Evolutionary conservation across 805 yeast genomes (phyloP).

Genomic region (Alloascoidea hylecoeti): DNA sequence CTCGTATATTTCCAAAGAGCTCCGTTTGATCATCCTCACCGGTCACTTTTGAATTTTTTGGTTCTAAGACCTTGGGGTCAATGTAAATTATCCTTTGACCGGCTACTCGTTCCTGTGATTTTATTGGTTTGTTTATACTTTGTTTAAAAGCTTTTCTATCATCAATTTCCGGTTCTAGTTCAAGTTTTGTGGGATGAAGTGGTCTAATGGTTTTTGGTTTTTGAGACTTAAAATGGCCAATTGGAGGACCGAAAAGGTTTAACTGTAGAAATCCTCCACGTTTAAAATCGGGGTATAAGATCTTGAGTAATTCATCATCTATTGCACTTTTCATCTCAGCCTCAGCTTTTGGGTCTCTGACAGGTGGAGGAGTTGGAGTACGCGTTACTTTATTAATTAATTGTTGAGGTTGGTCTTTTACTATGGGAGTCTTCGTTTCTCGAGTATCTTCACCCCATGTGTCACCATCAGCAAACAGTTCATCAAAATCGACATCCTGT

Average conservation of each 20-base stretch:
- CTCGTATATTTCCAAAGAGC: conserved; percentile 4
- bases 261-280: conserved; percentile 41
- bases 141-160: conserved; percentile 36
- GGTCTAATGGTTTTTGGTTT: conserved; percentile 10
- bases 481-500: conserved; percentile 9
- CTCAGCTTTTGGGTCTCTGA: not conserved
- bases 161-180: conserved; percentile 52
- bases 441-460: conserved; percentile 4
- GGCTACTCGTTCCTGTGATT: not conserved
- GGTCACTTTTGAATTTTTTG: not conserved
- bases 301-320: conserved; percentile 12
- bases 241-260: conserved; percentile 48
- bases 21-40: conserved; percentile 10
- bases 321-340: conserved; percentile 6
- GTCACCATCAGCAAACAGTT: conserved; percentile 4
- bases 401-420: not conserved
- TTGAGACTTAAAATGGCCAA: not conserved
- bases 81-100: conserved; percentile 1
- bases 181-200: conserved; percentile 41
- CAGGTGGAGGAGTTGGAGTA: conserved; percentile 1
- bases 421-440: not conserved
- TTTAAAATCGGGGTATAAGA: conserved; percentile 50
- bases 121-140: not conserved
- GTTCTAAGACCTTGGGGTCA: not conserved
- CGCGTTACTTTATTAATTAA: not conserved